These are phyloP conservation scores for Cladosporium sp. DNA, from an alignment of 2,329 filamentous ascomycete genomes.

Conservation along the genomic window DNA sequence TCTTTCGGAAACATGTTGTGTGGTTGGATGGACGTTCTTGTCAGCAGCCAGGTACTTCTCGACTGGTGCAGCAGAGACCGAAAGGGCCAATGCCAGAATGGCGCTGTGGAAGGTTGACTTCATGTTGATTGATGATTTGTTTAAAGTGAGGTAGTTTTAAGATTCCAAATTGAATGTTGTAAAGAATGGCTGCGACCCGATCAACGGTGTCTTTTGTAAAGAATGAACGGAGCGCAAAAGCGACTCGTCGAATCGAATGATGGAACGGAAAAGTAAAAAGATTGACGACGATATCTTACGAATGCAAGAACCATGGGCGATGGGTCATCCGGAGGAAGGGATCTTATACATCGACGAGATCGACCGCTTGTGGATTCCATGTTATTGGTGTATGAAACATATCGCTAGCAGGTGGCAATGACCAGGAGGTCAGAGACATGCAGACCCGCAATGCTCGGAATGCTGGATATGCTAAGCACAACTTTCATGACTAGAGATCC, in stretches of 20 bases:
- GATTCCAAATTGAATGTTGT: background rate
- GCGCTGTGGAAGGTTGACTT: conserved; percentile 15
- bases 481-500: background rate
- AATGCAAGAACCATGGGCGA: background rate
- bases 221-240: conserved; percentile 2
- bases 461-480: background rate
- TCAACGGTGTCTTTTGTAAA: conserved; percentile 14
- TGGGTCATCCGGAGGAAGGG: background rate
- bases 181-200: conserved; percentile 11
- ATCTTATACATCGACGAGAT: conserved; percentile 2
- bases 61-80: conserved; percentile 22
- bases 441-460: conserved; percentile 13
- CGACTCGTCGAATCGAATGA: background rate
- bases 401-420: background rate
- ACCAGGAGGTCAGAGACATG: background rate
- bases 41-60: conserved; percentile 13
- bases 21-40: background rate
- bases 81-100: conserved; percentile 18
- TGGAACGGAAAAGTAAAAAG: background rate
- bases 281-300: background rate
- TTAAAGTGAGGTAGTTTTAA: background rate
- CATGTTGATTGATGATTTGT: conserved; percentile 13
- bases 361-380: conserved; percentile 4
- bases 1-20: background rate
- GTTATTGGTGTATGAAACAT: conserved; percentile 13